Evolutionary conservation across 2,329 filamentous ascomycete species (phyloP).

Genomic region (Daldinia sp.): DNA sequence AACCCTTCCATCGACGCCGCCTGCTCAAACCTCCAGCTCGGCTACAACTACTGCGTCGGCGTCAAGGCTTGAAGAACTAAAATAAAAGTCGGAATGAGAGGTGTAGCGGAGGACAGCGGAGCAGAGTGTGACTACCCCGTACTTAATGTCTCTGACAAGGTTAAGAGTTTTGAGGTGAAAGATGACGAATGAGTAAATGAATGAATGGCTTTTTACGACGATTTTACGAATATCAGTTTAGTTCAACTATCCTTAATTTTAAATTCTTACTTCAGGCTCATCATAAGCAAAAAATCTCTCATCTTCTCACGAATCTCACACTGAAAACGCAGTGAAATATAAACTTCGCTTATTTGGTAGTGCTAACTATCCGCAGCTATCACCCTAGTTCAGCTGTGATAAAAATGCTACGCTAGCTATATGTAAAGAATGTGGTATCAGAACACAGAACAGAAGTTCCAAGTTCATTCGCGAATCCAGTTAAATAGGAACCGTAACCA

Average conservation of each 20-base stretch:
- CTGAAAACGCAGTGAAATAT: neutral
- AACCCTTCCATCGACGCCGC: conserved; percentile 42
- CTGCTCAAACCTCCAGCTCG: conserved; percentile 44
- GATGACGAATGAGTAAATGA: neutral
- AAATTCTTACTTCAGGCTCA: neutral
- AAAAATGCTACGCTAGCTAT: conserved; percentile 8
- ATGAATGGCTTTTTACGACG: conserved; percentile 1
- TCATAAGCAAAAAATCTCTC: neutral
- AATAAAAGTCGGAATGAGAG: neutral
- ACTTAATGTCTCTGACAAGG: neutral
- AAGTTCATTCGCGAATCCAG: neutral
- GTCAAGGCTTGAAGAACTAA: conserved; percentile 12
- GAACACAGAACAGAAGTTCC: neutral
- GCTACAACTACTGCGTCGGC: conserved; percentile 48
- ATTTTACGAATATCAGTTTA: conserved; percentile 9
- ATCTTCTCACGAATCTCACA: neutral
- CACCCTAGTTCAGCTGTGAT: conserved; percentile 12
- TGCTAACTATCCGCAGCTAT: neutral
- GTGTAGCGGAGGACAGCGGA: neutral
- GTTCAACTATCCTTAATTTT: conserved; percentile 4
- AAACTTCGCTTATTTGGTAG: neutral
- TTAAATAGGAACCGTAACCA: neutral
- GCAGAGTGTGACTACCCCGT: too few species aligned
- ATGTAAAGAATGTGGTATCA: conserved; percentile 5
- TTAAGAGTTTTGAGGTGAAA: neutral